These are phyloP conservation scores for Acer negundo DNA, from an alignment of 345 rosid genomes.

Conservation along the genomic window DNA sequence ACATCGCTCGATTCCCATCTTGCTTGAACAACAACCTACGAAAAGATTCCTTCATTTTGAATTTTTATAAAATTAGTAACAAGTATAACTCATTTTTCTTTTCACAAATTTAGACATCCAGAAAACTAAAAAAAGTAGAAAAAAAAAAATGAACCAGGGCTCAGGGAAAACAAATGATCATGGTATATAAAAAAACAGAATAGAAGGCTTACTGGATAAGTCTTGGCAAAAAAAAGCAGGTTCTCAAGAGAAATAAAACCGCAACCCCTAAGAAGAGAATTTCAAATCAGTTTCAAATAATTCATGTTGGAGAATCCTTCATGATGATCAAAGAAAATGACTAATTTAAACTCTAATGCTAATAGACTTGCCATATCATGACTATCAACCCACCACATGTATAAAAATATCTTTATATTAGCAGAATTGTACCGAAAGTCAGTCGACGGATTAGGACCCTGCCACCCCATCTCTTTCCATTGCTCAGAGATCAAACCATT, in stretches of 20 bases:
- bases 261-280: constrained; percentile 63
- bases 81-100: constrained; percentile 18
- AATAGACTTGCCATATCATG: not conserved
- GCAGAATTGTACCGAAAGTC: constrained; percentile 73
- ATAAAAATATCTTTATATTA: not conserved
- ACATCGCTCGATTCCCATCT: constrained; percentile 77
- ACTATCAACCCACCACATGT: not conserved
- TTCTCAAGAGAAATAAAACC: constrained; percentile 90
- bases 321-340: not conserved
- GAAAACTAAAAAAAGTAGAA: constrained; percentile 2
- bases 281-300: constrained; percentile 15
- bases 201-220: constrained; percentile 67
- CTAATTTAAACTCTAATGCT: constrained; percentile 5
- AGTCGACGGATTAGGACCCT: constrained; percentile 96
- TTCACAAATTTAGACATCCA: not conserved
- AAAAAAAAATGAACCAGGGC: not conserved
- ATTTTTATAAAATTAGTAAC: constrained; percentile 49
- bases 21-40: constrained; percentile 89
- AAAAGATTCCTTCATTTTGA: constrained; percentile 85
- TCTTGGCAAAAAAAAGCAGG: constrained; percentile 81
- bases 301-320: not conserved
- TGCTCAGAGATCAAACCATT: constrained; percentile 82
- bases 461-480: constrained; percentile 99
- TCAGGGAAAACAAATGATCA: not conserved
- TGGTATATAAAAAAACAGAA: not conserved